Base-by-base conservation (phyloP, 2,329 filamentous ascomycete genomes). In the Macroventuria anomochaeta region DNA sequence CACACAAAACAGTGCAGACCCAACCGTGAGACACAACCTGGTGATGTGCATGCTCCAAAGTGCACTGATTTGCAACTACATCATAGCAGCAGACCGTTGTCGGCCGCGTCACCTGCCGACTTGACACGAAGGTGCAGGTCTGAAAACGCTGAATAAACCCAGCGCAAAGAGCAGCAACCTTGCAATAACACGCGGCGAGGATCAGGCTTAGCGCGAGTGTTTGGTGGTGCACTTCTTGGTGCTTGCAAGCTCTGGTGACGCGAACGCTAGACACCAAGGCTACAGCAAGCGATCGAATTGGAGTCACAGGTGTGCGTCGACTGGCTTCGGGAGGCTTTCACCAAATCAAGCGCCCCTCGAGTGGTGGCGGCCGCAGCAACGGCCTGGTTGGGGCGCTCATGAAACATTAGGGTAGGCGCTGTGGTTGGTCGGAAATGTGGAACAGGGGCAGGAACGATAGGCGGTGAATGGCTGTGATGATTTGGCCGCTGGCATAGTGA, bases 371-470 rank as follows among this genome's bases (percentile, higher is more conserved):
- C 40, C 36, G 37, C 44, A 55, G 53, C 46, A 38, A 47, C 26
- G 46, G 40, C 40, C 8, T 50, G 53, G 44, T 46, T 32, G 53
- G 46, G 46, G 40, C 41, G 32, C n/a, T 21, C 34, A 34, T 55
- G 53, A 55, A 55, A 55, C 53, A 38, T 37, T 21, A 38, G 31
- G 25, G 31, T 12, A 23, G 29, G 23, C 33, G 44, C 39, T 49
- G 28, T 49, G 44, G 29, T 54, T 54, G 51, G 51, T 25, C 39
- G 34, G 29, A 40, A 49, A 31, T 41, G 46, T 41, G 36, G 52
- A 55, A 34, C 52, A 50, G 52, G 39, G 44, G 36, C 53, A 55
- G 46, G 46, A 50, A 46, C 36, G 40, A 41, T 40, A 51, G 46
- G 53, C 46, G 53, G 53, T 55, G 46, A 55, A 41, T 46, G 53